Conservation (phyloP, 306 rosid genomes). For the Pterocarpus macrocarpus region DNA sequence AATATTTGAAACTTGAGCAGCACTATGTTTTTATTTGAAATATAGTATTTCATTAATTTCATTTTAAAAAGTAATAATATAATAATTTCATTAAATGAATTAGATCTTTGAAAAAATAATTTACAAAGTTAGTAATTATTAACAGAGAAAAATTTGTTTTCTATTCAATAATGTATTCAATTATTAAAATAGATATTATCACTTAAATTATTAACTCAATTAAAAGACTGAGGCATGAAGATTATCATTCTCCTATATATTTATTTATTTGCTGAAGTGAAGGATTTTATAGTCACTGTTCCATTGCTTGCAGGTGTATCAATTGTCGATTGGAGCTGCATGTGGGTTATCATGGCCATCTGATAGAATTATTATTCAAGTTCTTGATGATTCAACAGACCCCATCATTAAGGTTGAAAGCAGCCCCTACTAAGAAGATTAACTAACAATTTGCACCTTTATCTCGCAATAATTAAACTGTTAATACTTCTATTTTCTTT, state of each 20-base stretch:
- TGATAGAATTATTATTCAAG: slow-evolving; percentile 76
- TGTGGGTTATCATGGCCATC: slow-evolving; percentile 79
- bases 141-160: too few relatives aligned
- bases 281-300: slow-evolving; percentile 34
- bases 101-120: too few relatives aligned
- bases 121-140: too few relatives aligned
- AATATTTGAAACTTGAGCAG: too few relatives aligned
- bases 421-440: slow-evolving; percentile 39
- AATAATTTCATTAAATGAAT: too few relatives aligned
- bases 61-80: too few relatives aligned
- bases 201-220: too few relatives aligned
- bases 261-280: background rate
- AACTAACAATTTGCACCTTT: slow-evolving; percentile 28
- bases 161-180: too few relatives aligned
- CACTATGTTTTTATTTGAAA: too few relatives aligned
- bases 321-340: slow-evolving; percentile 75
- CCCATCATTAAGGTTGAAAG: slow-evolving; percentile 68
- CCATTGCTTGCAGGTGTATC: slow-evolving; percentile 63
- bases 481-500: slow-evolving; percentile 5
- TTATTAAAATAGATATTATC: too few relatives aligned
- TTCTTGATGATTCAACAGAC: slow-evolving; percentile 84
- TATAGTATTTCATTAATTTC: too few relatives aligned
- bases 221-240: too few relatives aligned
- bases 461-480: slow-evolving; percentile 29
- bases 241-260: background rate